Conservation (phyloP, 208 protist species). For the Trypanosoma rangeli region DNA sequence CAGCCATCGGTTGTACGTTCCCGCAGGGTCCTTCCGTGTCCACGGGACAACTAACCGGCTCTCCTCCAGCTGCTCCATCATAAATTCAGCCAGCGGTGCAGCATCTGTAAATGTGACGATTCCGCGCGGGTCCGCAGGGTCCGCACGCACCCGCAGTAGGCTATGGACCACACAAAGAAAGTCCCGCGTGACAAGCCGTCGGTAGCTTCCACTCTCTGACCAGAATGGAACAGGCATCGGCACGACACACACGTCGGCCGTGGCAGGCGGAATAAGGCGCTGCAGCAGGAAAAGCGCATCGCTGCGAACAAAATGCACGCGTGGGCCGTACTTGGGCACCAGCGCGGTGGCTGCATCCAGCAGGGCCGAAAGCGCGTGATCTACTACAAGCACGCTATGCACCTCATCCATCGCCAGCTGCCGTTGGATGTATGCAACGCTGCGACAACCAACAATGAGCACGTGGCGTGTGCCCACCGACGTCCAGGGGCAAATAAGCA, state of each 20-base stretch:
- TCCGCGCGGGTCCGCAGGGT: conserved; percentile 55
- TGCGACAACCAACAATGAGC: conserved; percentile 65
- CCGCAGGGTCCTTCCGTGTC: conserved; percentile 65
- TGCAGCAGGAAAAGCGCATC: conserved; percentile 77
- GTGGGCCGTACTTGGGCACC: conserved; percentile 22
- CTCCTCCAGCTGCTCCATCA: conserved; percentile 83
- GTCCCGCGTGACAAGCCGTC: conserved; percentile 65
- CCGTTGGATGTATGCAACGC: conserved; percentile 51
- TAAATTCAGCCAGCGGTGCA: conserved; percentile 73
- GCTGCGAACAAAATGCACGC: conserved; percentile 68
- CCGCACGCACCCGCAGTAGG: conserved; percentile 31
- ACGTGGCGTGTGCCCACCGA: conserved; percentile 26
- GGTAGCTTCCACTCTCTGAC: conserved; percentile 58
- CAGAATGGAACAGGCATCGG: conserved; percentile 80
- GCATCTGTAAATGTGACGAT: conserved; percentile 80
- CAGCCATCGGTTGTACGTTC: conserved; percentile 32
- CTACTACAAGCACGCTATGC: conserved; percentile 58
- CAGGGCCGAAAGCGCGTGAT: conserved; percentile 55
- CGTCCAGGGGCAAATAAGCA: conserved; percentile 30
- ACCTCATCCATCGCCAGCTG: conserved; percentile 34
- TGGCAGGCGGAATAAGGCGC: conserved; percentile 39
- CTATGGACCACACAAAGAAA: conserved; percentile 65
- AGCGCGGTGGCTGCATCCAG: conserved; percentile 40
- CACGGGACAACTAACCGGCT: conserved; percentile 77
- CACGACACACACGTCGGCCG: conserved; percentile 59